Conservation (phyloP, 2,329 filamentous ascomycete genomes). For the Aspergillus alliaceus region DNA sequence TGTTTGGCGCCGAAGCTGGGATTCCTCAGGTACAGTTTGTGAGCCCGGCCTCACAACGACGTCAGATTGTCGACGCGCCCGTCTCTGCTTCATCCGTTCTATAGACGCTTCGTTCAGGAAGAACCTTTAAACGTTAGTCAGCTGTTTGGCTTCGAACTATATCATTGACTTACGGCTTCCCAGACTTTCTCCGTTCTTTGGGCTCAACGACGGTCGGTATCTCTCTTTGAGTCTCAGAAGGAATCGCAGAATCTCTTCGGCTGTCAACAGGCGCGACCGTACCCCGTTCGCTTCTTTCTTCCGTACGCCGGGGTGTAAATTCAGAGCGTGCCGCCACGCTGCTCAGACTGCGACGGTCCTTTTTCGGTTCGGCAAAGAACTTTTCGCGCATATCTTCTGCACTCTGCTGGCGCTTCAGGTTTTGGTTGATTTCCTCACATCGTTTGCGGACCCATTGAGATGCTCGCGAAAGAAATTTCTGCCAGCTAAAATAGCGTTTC, state of each 20-base stretch:
- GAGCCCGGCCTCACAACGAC: not conserved
- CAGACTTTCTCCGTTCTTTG: constrained; percentile 15
- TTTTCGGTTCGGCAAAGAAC: constrained; percentile 19
- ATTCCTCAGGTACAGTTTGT: not conserved
- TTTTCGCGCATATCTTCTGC: constrained; percentile 29
- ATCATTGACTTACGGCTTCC: constrained; percentile 13
- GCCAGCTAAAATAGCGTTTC: constrained; percentile 51
- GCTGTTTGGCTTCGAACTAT: not conserved
- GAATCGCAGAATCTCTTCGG: not conserved
- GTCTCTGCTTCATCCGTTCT: constrained; percentile 14
- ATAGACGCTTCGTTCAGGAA: constrained; percentile 15
- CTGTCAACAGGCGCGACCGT: not conserved
- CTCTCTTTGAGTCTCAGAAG: not conserved
- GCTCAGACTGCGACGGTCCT: constrained; percentile 17
- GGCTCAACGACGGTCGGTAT: not conserved
- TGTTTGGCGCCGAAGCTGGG: constrained; percentile 1
- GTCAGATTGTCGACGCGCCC: constrained; percentile 14
- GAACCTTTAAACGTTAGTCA: constrained; percentile 5
- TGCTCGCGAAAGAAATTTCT: constrained; percentile 45
- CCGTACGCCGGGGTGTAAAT: not conserved
- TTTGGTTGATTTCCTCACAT: constrained; percentile 45
- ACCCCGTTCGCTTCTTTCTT: not conserved
- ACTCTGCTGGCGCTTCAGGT: constrained; percentile 47
- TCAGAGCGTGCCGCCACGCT: constrained; percentile 14
- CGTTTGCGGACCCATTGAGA: constrained; percentile 50